Evolutionary conservation across 1,284 basidiomycete species (phyloP).

Genomic region (Moesziomyces sp.): DNA sequence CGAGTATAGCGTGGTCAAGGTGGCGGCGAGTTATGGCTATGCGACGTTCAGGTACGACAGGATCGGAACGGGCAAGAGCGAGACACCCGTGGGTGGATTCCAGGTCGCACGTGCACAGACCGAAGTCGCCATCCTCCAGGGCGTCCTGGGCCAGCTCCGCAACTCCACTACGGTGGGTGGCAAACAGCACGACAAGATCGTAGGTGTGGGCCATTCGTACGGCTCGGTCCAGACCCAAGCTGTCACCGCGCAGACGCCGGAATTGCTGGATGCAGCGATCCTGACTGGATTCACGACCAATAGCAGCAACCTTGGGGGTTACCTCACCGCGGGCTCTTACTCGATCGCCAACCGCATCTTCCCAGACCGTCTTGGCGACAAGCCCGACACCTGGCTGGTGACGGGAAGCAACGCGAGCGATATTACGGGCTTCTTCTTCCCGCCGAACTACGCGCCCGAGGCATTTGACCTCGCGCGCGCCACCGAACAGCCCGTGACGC

Average conservation of each 20-base stretch:
- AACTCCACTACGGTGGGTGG: slow-evolving; percentile 37
- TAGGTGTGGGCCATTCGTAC: slow-evolving; percentile 52
- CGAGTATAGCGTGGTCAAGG: slow-evolving; percentile 43
- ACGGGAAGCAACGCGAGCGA: slow-evolving; percentile 65
- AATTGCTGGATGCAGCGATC: slow-evolving; percentile 65
- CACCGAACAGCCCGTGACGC: slow-evolving; percentile 63
- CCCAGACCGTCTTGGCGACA: slow-evolving; percentile 20
- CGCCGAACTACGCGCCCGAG: slow-evolving; percentile 67
- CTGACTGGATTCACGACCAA: slow-evolving; percentile 67
- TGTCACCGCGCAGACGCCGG: slow-evolving; percentile 48
- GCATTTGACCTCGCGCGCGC: slow-evolving; percentile 51
- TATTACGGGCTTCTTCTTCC: slow-evolving; percentile 68
- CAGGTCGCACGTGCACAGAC: slow-evolving; percentile 66
- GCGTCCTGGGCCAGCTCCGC: slow-evolving; percentile 60
- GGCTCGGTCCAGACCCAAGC: slow-evolving; percentile 58
- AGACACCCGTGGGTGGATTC: slow-evolving; percentile 62
- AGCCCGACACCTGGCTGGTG: slow-evolving; percentile 45
- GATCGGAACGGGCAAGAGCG: slow-evolving; percentile 64
- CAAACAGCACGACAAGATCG: slow-evolving; percentile 34
- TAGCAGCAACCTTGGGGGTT: slow-evolving; percentile 39
- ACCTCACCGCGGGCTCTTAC: slow-evolving; percentile 60
- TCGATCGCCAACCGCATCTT: slow-evolving; percentile 63
- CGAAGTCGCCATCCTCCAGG: slow-evolving; percentile 66
- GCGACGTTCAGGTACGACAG: slow-evolving; percentile 67
- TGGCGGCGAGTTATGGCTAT: slow-evolving; percentile 51